phyloP scores from a whole-genome alignment of 164 flowering plant genomes.

The Houttuynia cordata region DNA sequence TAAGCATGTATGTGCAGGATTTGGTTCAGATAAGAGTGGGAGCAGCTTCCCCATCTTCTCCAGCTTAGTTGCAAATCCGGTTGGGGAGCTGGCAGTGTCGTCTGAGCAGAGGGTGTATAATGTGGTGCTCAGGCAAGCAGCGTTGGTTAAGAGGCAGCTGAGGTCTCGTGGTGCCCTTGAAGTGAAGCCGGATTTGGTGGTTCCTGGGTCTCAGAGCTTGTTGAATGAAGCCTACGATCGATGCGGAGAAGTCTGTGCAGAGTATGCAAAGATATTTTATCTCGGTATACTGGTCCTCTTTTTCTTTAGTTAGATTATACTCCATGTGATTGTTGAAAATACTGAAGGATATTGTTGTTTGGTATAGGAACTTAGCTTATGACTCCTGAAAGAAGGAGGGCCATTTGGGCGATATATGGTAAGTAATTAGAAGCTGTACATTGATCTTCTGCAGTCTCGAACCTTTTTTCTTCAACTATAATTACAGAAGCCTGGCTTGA shows the following conservation, averaged over 20 bases:
- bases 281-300: constrained; percentile 29
- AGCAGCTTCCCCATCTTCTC: constrained; percentile 20
- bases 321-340: neutral
- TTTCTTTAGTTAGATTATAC: neutral
- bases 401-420: constrained; percentile 95
- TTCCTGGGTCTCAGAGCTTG: constrained; percentile 40
- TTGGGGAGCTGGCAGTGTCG: constrained; percentile 35
- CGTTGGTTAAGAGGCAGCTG: constrained; percentile 37
- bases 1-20: constrained; percentile 1
- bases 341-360: neutral
- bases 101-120: constrained; percentile 63
- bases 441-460: neutral
- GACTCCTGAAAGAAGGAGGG: constrained; percentile 68
- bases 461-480: neutral
- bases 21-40: neutral
- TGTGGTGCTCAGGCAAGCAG: constrained; percentile 77
- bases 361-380: constrained; percentile 62
- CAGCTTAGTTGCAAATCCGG: constrained; percentile 34
- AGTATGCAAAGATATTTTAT: constrained; percentile 88
- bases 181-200: constrained; percentile 37
- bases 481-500: too few relatives aligned
- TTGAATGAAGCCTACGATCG: constrained; percentile 71
- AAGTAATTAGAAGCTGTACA: neutral
- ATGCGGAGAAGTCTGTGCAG: constrained; percentile 83
- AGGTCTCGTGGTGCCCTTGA: constrained; percentile 21